Evolutionary conservation across 2,329 filamentous ascomycete species (phyloP).

Genomic region (Chaetomiaceae sp.): DNA sequence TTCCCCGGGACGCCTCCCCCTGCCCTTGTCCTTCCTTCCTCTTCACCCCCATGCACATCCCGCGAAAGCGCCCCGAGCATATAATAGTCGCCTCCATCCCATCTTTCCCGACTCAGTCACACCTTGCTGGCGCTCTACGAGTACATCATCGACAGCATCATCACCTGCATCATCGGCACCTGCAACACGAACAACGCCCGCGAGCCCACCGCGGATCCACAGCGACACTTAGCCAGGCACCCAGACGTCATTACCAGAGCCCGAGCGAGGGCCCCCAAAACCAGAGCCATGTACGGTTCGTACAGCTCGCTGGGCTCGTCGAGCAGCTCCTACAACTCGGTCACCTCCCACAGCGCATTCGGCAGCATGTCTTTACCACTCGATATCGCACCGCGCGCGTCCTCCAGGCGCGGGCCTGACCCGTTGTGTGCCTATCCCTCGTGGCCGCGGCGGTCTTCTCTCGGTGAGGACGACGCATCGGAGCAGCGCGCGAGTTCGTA

Average conservation of each 20-base stretch:
- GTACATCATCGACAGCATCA: conserved; percentile 10
- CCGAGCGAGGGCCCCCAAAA: conserved; percentile 18
- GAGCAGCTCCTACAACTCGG: conserved; percentile 26
- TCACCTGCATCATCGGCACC: neutral
- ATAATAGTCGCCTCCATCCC: conserved; percentile 11
- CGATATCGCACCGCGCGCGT: conserved; percentile 39
- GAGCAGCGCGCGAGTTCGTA: conserved; percentile 47
- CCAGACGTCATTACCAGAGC: conserved; percentile 8
- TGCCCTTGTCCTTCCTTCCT: conserved; percentile 21
- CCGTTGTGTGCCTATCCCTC: conserved; percentile 51
- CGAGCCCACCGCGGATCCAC: conserved; percentile 4
- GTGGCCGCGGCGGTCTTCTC: conserved; percentile 51
- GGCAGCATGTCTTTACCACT: conserved; percentile 44
- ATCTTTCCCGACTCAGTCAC: conserved; percentile 9
- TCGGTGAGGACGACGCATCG: conserved; percentile 37
- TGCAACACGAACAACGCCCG: neutral
- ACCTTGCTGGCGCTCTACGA: conserved; percentile 6
- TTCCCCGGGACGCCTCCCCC: conserved; percentile 21
- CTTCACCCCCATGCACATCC: conserved; percentile 4
- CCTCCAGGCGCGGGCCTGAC: conserved; percentile 34
- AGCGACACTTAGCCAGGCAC: conserved; percentile 13
- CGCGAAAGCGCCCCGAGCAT: conserved; percentile 4
- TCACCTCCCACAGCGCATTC: conserved; percentile 31
- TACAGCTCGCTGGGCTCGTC: conserved; percentile 30
- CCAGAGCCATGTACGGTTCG: conserved; percentile 46